Conservation (phyloP, 2,329 filamentous ascomycete species). For the Monilinia vaccinii-corymbosi region DNA sequence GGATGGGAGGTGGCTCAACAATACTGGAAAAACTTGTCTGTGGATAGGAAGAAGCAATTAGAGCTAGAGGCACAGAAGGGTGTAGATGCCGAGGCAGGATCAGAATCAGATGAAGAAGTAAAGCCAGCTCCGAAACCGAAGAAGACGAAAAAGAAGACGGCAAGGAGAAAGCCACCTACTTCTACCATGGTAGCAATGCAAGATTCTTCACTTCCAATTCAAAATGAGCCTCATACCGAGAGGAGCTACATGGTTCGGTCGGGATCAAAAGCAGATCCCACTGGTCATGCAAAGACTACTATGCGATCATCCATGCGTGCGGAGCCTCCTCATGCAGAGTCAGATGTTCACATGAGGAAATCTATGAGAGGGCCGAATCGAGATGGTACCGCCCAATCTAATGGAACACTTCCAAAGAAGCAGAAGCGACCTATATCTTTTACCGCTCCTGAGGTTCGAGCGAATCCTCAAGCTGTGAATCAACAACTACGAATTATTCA, state of each 20-base stretch:
- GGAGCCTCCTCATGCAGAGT: slow-evolving; percentile 20
- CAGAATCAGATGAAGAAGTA: slow-evolving; percentile 31
- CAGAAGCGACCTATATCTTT: slow-evolving; percentile 26
- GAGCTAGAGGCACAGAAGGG: slow-evolving; percentile 43
- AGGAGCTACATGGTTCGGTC: slow-evolving; percentile 35
- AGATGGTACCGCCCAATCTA: slow-evolving; percentile 15
- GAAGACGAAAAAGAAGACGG: slow-evolving; percentile 20
- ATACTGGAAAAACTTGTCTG: slow-evolving; percentile 60
- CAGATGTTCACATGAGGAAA: slow-evolving; percentile 25
- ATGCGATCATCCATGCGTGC: slow-evolving; percentile 42
- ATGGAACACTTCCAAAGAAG: slow-evolving; percentile 31
- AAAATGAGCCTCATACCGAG: slow-evolving; percentile 21
- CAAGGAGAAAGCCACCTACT: background rate
- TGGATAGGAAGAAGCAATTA: slow-evolving; percentile 50
- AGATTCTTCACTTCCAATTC: background rate
- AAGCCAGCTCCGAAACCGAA: slow-evolving; percentile 24
- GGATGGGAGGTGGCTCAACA: slow-evolving; percentile 58
- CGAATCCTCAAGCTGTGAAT: slow-evolving; percentile 17
- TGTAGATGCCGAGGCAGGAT: slow-evolving; percentile 34
- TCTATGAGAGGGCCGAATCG: slow-evolving; percentile 25
- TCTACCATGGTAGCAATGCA: background rate
- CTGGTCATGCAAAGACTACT: slow-evolving; percentile 19
- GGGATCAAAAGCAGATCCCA: slow-evolving; percentile 24
- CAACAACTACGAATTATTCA: slow-evolving; percentile 19
- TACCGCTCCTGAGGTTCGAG: slow-evolving; percentile 13